Evolutionary conservation across 1,139 yeast genomes (phyloP).

Genomic region (Taphrina pruni): DNA sequence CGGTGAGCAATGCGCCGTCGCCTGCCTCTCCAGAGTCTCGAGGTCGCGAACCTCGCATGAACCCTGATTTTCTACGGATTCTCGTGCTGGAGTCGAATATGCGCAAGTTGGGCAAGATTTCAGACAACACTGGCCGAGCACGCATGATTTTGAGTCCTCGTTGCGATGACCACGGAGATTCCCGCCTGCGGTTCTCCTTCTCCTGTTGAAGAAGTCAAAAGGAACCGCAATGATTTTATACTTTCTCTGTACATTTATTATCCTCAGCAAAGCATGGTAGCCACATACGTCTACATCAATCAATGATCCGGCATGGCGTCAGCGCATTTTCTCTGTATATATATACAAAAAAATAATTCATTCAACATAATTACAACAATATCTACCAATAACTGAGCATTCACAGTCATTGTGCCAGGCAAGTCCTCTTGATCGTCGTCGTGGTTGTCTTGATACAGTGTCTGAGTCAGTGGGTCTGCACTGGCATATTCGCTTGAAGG

Average conservation of each 20-base stretch:
- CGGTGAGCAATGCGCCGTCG: neutral
- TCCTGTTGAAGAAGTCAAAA: neutral
- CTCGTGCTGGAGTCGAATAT: constrained; percentile 52
- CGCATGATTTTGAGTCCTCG: constrained; percentile 52
- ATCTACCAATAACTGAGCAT: no score
- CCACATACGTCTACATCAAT: no score
- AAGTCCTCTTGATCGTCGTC: no score
- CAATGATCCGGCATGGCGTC: no score
- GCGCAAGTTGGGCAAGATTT: constrained; percentile 52
- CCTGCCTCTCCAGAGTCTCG: constrained; percentile 14
- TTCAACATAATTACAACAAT: no score
- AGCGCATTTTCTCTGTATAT: no score
- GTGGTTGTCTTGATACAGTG: no score
- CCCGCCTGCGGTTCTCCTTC: constrained; percentile 4
- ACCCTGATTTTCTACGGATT: constrained; percentile 52
- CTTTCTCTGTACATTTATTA: neutral
- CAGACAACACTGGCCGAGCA: constrained; percentile 51
- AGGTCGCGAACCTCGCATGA: constrained; percentile 51
- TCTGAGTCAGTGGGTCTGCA: no score
- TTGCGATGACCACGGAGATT: neutral
- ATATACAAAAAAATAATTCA: no score
- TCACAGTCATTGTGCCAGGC: no score
- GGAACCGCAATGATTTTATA: no score
- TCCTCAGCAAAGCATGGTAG: neutral
- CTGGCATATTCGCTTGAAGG: no score